Percentiles rank a stretch among this genome's conserved stretches.
These are phyloP conservation scores for Magnolia changhungtana DNA, from an alignment of 164 flowering plant species.

Conservation along the genomic window DNA sequence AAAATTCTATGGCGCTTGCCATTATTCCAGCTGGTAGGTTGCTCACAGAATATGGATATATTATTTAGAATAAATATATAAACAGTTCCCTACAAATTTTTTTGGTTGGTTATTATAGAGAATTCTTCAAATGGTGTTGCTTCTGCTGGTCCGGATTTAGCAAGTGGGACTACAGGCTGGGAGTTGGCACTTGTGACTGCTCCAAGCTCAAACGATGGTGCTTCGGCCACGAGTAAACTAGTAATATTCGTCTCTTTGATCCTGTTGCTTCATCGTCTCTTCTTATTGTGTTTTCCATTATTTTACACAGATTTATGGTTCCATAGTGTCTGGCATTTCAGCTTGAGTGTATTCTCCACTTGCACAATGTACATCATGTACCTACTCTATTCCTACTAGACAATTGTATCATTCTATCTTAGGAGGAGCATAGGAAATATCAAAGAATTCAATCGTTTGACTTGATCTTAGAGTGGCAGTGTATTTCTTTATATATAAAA, in stretches of 20 bases:
- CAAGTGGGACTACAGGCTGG: conserved; percentile 81
- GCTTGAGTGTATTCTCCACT: not conserved
- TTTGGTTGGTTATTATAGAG: conserved; percentile 26
- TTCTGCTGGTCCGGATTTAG: conserved; percentile 29
- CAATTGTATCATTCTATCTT: too few species aligned
- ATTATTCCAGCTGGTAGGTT: conserved; percentile 83
- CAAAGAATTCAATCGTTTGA: too few species aligned
- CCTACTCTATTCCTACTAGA: too few species aligned
- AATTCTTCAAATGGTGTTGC: conserved; percentile 37
- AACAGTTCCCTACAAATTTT: not conserved
- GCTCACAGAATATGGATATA: not conserved
- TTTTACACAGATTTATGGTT: not conserved
- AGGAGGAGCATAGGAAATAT: too few species aligned
- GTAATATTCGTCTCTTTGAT: conserved; percentile 29
- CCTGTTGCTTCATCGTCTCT: not conserved
- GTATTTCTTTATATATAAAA: too few species aligned
- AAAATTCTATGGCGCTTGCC: conserved; percentile 88
- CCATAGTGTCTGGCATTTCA: not conserved
- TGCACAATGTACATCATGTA: not conserved
- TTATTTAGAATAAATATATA: too few species aligned
- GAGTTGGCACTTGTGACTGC: conserved; percentile 91
- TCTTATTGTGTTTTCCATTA: not conserved
- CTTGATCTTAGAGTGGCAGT: too few species aligned
- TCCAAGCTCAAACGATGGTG: conserved; percentile 81
- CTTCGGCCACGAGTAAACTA: conserved; percentile 65